phyloP scores from a whole-genome alignment of 1,284 basidiomycete species.

The Trametes pubescens region DNA sequence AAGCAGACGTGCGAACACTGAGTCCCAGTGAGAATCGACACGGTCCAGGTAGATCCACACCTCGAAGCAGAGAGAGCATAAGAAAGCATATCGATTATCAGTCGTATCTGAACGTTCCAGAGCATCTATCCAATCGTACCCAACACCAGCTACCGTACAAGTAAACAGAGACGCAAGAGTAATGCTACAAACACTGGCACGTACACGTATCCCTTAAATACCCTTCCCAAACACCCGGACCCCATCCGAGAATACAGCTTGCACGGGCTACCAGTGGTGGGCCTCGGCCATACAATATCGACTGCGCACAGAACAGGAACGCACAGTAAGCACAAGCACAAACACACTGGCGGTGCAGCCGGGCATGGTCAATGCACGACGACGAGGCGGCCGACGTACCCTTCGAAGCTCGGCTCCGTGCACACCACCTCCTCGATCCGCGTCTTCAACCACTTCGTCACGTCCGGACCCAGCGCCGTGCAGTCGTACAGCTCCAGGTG shows the following conservation, averaged over 20 bases:
- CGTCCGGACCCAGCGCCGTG: slow-evolving; percentile 66
- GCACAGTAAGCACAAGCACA: neutral
- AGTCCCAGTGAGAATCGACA: too few species aligned
- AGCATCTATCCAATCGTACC: slow-evolving; percentile 2
- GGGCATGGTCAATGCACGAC: slow-evolving; percentile 25
- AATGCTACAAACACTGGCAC: slow-evolving; percentile 10
- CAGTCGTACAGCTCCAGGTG: slow-evolving; percentile 71
- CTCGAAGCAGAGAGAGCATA: neutral
- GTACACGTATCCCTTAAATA: neutral
- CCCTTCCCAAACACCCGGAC: neutral
- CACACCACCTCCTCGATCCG: slow-evolving; percentile 67
- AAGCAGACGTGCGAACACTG: too few species aligned
- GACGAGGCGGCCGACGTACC: slow-evolving; percentile 40
- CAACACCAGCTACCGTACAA: neutral
- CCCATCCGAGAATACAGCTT: neutral
- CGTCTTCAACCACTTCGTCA: slow-evolving; percentile 67
- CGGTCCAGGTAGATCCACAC: too few species aligned
- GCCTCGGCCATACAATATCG: slow-evolving; percentile 19
- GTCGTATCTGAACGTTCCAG: neutral
- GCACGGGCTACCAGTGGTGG: slow-evolving; percentile 9
- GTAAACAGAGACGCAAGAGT: neutral
- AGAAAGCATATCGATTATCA: too few species aligned
- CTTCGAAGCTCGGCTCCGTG: slow-evolving; percentile 56
- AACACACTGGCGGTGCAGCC: neutral
- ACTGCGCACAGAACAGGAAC: slow-evolving; percentile 4